Percentiles rank a stretch among this genome's conserved stretches.
phyloP scores from a whole-genome alignment of 768 basidiomycete species.

The Kwoniella shandongensis region DNA sequence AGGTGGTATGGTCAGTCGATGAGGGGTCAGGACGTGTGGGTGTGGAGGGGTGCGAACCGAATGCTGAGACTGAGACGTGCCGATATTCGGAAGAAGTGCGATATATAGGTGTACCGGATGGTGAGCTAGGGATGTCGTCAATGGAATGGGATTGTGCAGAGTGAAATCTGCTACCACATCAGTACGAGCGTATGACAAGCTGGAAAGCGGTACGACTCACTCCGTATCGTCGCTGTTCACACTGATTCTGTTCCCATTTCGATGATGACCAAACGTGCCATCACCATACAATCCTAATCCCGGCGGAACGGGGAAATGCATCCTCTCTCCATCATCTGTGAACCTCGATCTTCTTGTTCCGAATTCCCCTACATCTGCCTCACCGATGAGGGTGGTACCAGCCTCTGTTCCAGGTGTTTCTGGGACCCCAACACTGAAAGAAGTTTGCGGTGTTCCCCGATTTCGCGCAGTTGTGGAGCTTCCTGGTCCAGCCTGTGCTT shows the following conservation, averaged over 20 bases:
- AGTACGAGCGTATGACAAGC: too few species aligned
- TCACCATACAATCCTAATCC: slow-evolving; percentile 10
- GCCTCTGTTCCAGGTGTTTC: slow-evolving; percentile 2
- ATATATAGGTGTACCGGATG: slow-evolving; percentile 3
- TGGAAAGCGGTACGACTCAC: slow-evolving; percentile 5
- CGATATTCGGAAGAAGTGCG: slow-evolving; percentile 12
- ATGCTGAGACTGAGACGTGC: slow-evolving; percentile 18
- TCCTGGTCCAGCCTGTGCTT: too few species aligned
- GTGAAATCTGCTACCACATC: slow-evolving; percentile 15
- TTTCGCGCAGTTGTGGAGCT: too few species aligned
- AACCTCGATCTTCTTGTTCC: slow-evolving; percentile 10
- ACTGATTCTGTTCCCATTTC: slow-evolving; percentile 3
- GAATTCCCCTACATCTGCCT: neutral
- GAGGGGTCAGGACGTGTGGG: slow-evolving; percentile 5
- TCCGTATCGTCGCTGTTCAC: slow-evolving; percentile 6
- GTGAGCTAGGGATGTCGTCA: neutral
- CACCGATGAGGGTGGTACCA: neutral
- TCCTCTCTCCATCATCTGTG: slow-evolving; percentile 8
- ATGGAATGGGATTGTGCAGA: slow-evolving; percentile 9
- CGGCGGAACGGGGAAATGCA: slow-evolving; percentile 15
- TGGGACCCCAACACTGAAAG: slow-evolving; percentile 18
- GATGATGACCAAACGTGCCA: slow-evolving; percentile 4
- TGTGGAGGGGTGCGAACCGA: slow-evolving; percentile 15
- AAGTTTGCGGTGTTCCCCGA: too few species aligned
- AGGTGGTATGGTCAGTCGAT: neutral